A percentile compares a stretch with the other conserved stretches of the same genome.
phyloP scores from a whole-genome alignment of 768 basidiomycete species.

The Pleurotus pulmonarius region DNA sequence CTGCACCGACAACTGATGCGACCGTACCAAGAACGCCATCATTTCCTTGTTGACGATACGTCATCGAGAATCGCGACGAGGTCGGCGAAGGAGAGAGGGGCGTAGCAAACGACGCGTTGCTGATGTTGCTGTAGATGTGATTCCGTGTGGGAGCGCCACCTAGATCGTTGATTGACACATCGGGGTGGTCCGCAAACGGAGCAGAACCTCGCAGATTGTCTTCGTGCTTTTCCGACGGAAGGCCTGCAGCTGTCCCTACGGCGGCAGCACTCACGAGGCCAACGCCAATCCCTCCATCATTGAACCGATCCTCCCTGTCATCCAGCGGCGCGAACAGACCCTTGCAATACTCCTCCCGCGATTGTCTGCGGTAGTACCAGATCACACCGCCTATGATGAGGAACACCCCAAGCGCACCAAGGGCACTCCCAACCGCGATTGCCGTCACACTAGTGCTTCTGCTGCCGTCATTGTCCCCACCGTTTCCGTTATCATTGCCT shows the following conservation, averaged over 20 bases:
- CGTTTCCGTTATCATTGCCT: constrained; percentile 17
- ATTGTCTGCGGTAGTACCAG: constrained; percentile 32
- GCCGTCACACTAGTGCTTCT: constrained; percentile 28
- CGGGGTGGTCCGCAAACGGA: background rate
- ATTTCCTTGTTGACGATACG: background rate
- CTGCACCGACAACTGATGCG: constrained; percentile 9
- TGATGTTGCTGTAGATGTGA: background rate
- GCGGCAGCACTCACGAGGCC: constrained; percentile 1
- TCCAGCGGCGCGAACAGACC: constrained; percentile 15
- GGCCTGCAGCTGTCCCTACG: background rate
- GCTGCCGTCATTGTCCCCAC: constrained; percentile 10
- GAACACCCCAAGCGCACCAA: constrained; percentile 48
- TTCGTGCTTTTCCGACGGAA: background rate
- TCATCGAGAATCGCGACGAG: background rate
- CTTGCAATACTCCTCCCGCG: constrained; percentile 11
- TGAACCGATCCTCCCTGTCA: constrained; percentile 21
- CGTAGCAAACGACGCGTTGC: constrained; percentile 3
- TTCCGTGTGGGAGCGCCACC: background rate
- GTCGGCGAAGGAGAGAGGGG: constrained; percentile 1
- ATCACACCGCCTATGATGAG: constrained; percentile 32
- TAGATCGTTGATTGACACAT: background rate
- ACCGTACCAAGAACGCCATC: constrained; percentile 11
- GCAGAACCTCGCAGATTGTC: background rate
- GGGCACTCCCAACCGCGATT: constrained; percentile 60
- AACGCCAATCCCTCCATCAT: background rate